Evolutionary conservation across 306 rosid genomes (phyloP).

Genomic region (Pterocarpus santalinus): DNA sequence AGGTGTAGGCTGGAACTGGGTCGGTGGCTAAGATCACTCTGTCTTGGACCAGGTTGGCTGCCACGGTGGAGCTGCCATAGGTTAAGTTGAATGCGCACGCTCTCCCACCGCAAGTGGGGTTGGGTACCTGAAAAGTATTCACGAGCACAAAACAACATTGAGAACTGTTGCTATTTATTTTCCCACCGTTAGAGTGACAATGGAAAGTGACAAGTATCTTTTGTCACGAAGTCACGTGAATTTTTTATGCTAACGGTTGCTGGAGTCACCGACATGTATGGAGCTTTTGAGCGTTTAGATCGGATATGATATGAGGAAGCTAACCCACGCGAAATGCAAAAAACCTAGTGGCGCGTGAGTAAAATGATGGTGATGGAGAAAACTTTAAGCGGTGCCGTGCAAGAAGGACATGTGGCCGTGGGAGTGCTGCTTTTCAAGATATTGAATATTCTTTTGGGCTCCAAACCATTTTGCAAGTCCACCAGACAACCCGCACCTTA

Average conservation of each 20-base stretch:
- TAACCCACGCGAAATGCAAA: not conserved
- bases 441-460: too few species aligned
- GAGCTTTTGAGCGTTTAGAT: not conserved
- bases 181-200: not conserved
- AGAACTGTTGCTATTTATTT: not conserved
- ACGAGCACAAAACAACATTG: slow-evolving; percentile 27
- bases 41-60: slow-evolving; percentile 78
- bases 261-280: not conserved
- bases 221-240: slow-evolving; percentile 44
- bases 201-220: not conserved
- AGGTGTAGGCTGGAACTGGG: slow-evolving; percentile 68
- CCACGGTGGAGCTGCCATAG: slow-evolving; percentile 78
- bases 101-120: slow-evolving; percentile 76
- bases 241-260: not conserved
- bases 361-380: too few species aligned
- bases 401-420: not conserved
- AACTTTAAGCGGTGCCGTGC: not conserved
- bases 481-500: too few species aligned
- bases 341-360: not conserved
- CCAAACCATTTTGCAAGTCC: too few species aligned
- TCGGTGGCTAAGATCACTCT: slow-evolving; percentile 77
- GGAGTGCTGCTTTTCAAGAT: too few species aligned
- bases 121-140: slow-evolving; percentile 74
- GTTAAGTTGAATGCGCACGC: slow-evolving; percentile 85
- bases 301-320: not conserved